A percentile compares a stretch with the other conserved stretches of the same genome.
These are phyloP conservation scores for Fusarium chuoi DNA, from an alignment of 2,329 filamentous ascomycete genomes.

Conservation along the genomic window DNA sequence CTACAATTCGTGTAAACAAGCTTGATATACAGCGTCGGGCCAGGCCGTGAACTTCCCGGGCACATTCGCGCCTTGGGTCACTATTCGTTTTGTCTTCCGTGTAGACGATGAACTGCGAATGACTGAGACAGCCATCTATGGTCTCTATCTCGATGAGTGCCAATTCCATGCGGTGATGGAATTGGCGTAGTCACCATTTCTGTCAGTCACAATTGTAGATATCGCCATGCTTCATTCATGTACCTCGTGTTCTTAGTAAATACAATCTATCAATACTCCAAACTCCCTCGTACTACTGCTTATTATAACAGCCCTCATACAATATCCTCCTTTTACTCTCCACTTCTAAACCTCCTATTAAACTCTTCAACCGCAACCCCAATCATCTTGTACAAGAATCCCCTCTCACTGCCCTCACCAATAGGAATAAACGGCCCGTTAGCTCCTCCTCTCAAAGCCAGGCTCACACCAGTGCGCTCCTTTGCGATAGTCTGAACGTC, in stretches of 20 bases:
- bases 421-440: slow-evolving; percentile 97
- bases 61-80: not conserved
- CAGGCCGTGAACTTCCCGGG: too few species aligned
- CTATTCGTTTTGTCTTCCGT: too few species aligned
- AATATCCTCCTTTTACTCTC: slow-evolving; percentile 40
- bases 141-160: not conserved
- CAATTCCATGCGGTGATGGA: too few species aligned
- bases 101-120: not conserved
- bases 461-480: slow-evolving; percentile 91
- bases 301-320: not conserved
- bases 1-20: not conserved
- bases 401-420: slow-evolving; percentile 80
- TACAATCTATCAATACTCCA: slow-evolving; percentile 10
- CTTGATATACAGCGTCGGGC: not conserved
- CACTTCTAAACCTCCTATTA: slow-evolving; percentile 67
- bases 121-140: too few species aligned
- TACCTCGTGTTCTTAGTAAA: slow-evolving; percentile 11
- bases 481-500: slow-evolving; percentile 98
- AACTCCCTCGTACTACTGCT: slow-evolving; percentile 12
- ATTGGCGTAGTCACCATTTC: not conserved
- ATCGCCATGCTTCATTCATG: not conserved
- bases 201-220: not conserved
- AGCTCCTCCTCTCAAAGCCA: slow-evolving; percentile 87
- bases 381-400: slow-evolving; percentile 73
- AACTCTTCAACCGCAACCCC: slow-evolving; percentile 74